phyloP scores from a whole-genome alignment of 306 rosid species.

The Quercus bicolor region DNA sequence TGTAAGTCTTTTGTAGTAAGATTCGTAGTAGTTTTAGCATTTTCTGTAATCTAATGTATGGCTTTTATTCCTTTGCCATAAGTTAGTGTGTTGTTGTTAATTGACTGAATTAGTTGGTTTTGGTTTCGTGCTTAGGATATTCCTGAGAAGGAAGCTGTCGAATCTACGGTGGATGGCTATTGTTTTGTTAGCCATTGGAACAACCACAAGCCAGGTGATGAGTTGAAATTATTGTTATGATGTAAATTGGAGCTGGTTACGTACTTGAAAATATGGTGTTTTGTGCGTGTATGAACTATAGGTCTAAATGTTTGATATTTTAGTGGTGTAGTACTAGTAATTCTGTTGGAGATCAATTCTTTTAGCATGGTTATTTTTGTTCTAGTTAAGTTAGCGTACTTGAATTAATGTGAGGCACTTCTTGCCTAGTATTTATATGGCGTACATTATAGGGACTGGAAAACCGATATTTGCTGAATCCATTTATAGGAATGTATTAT shows the following conservation, averaged over 20 bases:
- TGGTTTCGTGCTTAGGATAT: conserved; percentile 46
- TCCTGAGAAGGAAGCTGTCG: conserved; percentile 77
- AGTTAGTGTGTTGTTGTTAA: not conserved
- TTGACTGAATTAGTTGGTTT: not conserved
- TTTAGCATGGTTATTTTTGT: not conserved
- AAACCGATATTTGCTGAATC: not conserved
- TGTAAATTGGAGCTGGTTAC: not conserved
- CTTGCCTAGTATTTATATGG: not conserved
- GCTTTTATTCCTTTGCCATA: no score
- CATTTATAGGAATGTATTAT: not conserved
- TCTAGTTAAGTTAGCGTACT: not conserved
- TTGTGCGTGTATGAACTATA: not conserved
- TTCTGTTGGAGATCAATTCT: not conserved
- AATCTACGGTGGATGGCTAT: conserved; percentile 90
- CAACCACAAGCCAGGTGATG: conserved; percentile 93
- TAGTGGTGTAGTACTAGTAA: no score
- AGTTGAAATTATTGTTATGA: not conserved
- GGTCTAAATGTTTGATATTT: not conserved
- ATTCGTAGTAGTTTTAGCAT: no score
- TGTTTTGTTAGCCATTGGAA: conserved; percentile 82
- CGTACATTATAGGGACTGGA: not conserved
- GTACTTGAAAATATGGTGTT: not conserved
- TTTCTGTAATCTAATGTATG: no score
- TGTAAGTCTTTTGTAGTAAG: no score
- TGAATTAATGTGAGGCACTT: not conserved